A percentile compares a stretch with the other conserved stretches of the same genome.
These are phyloP conservation scores for Phyllostachys edulis DNA, from an alignment of 176 grass and related monocot species.

Conservation along the genomic window DNA sequence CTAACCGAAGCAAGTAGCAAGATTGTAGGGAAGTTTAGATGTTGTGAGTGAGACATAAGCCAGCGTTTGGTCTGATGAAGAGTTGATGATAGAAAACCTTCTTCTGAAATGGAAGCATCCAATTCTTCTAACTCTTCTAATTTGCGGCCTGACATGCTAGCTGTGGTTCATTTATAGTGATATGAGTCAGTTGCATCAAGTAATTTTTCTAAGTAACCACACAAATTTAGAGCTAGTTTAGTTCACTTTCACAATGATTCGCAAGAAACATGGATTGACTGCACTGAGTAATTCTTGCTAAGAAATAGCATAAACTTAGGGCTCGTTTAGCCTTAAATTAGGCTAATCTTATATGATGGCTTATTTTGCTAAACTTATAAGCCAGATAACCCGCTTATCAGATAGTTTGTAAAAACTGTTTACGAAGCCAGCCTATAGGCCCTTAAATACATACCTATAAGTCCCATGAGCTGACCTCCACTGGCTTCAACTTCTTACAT, in stretches of 20 bases:
- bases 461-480: not conserved
- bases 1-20: conserved; percentile 95
- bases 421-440: not conserved
- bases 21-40: conserved; percentile 83
- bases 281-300: not conserved
- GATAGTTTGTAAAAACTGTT: not conserved
- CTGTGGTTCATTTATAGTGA: conserved; percentile 49
- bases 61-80: conserved; percentile 71
- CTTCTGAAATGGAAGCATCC: conserved; percentile 48
- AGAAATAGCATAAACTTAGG: not conserved
- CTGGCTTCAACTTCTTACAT: not conserved
- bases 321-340: not conserved
- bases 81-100: conserved; percentile 55
- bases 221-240: not conserved
- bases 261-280: not conserved
- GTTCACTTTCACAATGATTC: not conserved
- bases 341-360: not conserved
- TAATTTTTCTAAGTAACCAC: not conserved
- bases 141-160: conserved; percentile 72
- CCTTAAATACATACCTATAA: not conserved
- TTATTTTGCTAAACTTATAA: conserved; percentile 8
- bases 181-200: conserved; percentile 30
- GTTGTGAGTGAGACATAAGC: conserved; percentile 73
- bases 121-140: conserved; percentile 66
- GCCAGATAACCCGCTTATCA: not conserved